phyloP scores from a whole-genome alignment of 495 filamentous ascomycete genomes.

The Daldinia vernicosa region DNA sequence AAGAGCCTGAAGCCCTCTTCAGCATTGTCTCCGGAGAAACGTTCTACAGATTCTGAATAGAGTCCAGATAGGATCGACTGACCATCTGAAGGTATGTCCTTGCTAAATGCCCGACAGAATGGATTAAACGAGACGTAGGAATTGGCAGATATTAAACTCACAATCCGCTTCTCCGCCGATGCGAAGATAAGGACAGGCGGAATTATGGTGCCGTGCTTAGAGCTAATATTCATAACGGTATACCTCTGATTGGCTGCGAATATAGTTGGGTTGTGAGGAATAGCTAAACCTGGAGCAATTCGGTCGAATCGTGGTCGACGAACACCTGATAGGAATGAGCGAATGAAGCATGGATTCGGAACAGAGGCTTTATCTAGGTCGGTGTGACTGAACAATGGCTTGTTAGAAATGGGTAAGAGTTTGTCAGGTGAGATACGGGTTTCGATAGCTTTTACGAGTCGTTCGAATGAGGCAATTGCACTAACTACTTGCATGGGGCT shows the following conservation, averaged over 20 bases:
- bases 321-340: constrained; percentile 42
- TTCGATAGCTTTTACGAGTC: constrained; percentile 8
- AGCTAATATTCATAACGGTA: constrained; percentile 42
- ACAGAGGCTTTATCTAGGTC: constrained; percentile 47
- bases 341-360: constrained; percentile 46
- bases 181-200: background rate
- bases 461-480: constrained; percentile 32
- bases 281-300: constrained; percentile 50
- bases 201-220: background rate
- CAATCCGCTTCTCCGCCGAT: background rate
- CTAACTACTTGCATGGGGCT: constrained; percentile 34
- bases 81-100: no score
- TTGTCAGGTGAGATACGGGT: no score
- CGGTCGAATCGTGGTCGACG: constrained; percentile 48
- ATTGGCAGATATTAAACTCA: background rate
- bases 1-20: constrained; percentile 44
- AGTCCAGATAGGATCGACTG: constrained; percentile 25
- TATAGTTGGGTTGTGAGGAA: constrained; percentile 41
- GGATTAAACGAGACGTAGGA: no score
- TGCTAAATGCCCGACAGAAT: no score
- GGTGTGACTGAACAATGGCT: constrained; percentile 36
- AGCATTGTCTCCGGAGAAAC: constrained; percentile 17
- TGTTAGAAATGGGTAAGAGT: background rate
- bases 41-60: constrained; percentile 33
- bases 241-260: constrained; percentile 31